Percentiles rank a stretch among this genome's conserved stretches.
Evolutionary conservation across 768 basidiomycete species (phyloP).

Genomic region (Tylopilus plumbeoviolaceoides): DNA sequence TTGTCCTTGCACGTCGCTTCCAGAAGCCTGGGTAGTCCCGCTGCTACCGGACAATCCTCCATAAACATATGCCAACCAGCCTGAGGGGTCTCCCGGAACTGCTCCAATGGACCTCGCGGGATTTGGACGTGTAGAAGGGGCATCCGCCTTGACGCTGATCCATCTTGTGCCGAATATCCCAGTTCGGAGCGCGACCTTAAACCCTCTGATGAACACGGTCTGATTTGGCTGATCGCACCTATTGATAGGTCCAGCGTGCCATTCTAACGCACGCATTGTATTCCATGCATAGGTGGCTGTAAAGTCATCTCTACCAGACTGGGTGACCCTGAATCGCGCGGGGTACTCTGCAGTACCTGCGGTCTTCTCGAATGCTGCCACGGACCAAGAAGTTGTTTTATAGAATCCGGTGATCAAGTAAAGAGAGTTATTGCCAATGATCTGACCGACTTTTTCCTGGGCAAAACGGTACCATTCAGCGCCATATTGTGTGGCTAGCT

Average conservation of each 20-base stretch:
- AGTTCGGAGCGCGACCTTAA: conserved; percentile 17
- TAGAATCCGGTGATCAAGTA: conserved; percentile 24
- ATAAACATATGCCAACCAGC: background rate
- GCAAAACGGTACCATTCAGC: conserved; percentile 28
- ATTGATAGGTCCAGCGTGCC: conserved; percentile 8
- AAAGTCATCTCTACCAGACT: background rate
- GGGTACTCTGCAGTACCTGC: background rate
- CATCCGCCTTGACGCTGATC: background rate
- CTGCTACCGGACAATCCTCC: background rate
- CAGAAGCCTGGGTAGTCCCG: background rate
- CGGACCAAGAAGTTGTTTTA: conserved; percentile 22
- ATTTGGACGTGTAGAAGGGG: background rate
- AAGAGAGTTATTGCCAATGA: conserved; percentile 22
- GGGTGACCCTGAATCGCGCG: conserved; percentile 7
- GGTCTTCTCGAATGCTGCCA: conserved; percentile 18
- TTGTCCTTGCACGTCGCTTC: background rate
- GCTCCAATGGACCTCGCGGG: background rate
- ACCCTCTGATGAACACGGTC: conserved; percentile 25
- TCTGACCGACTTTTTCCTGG: conserved; percentile 12
- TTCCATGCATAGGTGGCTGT: conserved; percentile 11
- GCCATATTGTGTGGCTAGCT: conserved; percentile 19
- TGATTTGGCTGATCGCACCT: conserved; percentile 15
- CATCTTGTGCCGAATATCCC: background rate
- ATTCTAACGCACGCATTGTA: conserved; percentile 1
- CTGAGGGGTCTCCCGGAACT: background rate